These are phyloP conservation scores for Macrocybe gigantea DNA, from an alignment of 768 basidiomycete genomes.

Conservation along the genomic window DNA sequence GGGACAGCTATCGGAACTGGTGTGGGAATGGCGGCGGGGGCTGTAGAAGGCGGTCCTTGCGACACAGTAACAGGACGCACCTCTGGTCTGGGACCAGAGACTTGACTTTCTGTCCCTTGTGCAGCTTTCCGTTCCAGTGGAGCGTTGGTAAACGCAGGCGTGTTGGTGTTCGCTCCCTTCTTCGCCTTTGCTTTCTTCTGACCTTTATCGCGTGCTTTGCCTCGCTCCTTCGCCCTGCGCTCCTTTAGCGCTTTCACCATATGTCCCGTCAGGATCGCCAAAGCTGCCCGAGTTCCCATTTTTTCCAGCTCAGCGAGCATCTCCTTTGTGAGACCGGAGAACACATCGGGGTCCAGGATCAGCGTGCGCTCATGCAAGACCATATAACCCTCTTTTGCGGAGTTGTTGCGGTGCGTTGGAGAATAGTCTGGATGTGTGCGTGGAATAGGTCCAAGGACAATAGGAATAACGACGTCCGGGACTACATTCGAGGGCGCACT, in stretches of 20 bases:
- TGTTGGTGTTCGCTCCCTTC: slow-evolving; percentile 11
- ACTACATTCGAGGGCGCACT: slow-evolving; percentile 10
- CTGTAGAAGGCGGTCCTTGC: slow-evolving; percentile 4
- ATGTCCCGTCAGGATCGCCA: slow-evolving; percentile 77
- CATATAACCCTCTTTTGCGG: slow-evolving; percentile 56
- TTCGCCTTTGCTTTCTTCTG: slow-evolving; percentile 21
- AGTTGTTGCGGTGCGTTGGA: slow-evolving; percentile 41
- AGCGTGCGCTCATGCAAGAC: slow-evolving; percentile 80
- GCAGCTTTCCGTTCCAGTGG: slow-evolving; percentile 24
- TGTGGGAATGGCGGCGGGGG: slow-evolving; percentile 13
- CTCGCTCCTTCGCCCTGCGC: slow-evolving; percentile 37
- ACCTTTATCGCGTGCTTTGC: slow-evolving; percentile 28
- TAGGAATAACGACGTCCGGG: slow-evolving; percentile 66
- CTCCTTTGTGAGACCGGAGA: slow-evolving; percentile 67
- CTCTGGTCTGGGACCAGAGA: neutral
- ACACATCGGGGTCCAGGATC: slow-evolving; percentile 80
- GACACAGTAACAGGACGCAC: slow-evolving; percentile 1
- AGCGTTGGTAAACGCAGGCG: slow-evolving; percentile 36
- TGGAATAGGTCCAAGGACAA: slow-evolving; percentile 69
- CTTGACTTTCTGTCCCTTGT: neutral
- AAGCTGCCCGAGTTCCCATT: slow-evolving; percentile 76
- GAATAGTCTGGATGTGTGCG: slow-evolving; percentile 52
- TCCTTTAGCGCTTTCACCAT: slow-evolving; percentile 86
- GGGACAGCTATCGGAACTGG: slow-evolving; percentile 22
- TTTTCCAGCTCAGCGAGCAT: slow-evolving; percentile 72